Evolutionary conservation across 495 filamentous ascomycete species (phyloP).

Genomic region (Glonium stellatum): DNA sequence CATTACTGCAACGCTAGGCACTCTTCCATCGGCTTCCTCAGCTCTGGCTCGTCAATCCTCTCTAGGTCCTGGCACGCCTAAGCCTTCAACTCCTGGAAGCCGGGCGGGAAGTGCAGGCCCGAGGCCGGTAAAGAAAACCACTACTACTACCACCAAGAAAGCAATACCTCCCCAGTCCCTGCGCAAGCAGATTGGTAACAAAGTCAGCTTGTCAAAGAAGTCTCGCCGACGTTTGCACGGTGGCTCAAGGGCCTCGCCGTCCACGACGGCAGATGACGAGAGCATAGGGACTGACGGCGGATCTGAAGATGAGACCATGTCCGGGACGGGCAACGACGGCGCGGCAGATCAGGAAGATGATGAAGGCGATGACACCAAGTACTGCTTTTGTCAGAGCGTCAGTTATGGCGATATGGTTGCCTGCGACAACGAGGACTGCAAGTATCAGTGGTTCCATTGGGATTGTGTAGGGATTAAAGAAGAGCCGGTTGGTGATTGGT

Average conservation of each 20-base stretch:
- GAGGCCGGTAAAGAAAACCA: constrained; percentile 47
- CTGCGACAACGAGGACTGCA: constrained; percentile 88
- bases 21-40: constrained; percentile 61
- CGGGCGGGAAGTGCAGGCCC: constrained; percentile 41
- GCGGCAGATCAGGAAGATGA: constrained; percentile 66
- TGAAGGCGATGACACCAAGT: constrained; percentile 78
- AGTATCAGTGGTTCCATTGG: constrained; percentile 99
- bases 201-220: constrained; percentile 25
- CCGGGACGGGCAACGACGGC: constrained; percentile 29
- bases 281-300: constrained; percentile 25
- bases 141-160: constrained; percentile 54
- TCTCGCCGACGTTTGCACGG: constrained; percentile 16
- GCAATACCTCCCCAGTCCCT: constrained; percentile 43
- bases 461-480: constrained; percentile 81
- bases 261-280: constrained; percentile 33
- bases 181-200: constrained; percentile 42
- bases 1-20: constrained; percentile 56
- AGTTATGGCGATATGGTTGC: constrained; percentile 98
- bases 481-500: constrained; percentile 89
- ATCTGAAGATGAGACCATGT: constrained; percentile 29
- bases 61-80: constrained; percentile 79
- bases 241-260: constrained; percentile 24
- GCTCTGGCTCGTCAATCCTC: constrained; percentile 72
- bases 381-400: constrained; percentile 87
- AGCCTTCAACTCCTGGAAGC: constrained; percentile 64